These are phyloP conservation scores for Saururus chinensis DNA, from an alignment of 164 flowering plant genomes.

Conservation along the genomic window DNA sequence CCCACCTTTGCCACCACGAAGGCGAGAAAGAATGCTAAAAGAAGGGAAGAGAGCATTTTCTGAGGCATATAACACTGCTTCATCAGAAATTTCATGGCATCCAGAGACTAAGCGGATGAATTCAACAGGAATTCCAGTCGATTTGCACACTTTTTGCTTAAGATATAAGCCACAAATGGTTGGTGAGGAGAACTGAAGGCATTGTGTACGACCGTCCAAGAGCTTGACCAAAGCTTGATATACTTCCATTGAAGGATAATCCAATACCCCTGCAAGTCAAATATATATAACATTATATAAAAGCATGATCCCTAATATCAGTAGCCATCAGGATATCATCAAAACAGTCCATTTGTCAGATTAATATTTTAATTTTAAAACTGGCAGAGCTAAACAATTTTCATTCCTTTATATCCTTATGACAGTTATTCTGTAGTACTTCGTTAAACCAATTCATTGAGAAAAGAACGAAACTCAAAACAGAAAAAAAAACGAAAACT, in stretches of 20 bases:
- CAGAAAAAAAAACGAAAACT: too few relatives aligned
- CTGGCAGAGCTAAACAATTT: too few relatives aligned
- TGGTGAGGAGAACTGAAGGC: background rate
- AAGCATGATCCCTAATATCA: too few relatives aligned
- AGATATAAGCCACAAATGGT: background rate
- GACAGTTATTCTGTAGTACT: too few relatives aligned
- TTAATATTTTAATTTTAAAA: too few relatives aligned
- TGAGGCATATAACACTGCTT: slow-evolving; percentile 17
- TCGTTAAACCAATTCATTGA: too few relatives aligned
- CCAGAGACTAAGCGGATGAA: background rate
- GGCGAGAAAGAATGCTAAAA: slow-evolving; percentile 32
- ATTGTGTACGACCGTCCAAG: background rate
- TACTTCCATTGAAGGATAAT: background rate
- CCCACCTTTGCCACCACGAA: slow-evolving; percentile 91
- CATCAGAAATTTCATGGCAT: background rate
- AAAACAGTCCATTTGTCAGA: too few relatives aligned
- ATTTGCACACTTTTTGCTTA: background rate
- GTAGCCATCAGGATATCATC: too few relatives aligned
- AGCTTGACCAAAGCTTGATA: background rate
- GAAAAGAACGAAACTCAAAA: too few relatives aligned
- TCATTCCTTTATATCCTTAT: too few relatives aligned
- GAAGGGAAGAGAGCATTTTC: slow-evolving; percentile 22
- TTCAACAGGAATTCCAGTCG: background rate
- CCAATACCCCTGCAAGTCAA: background rate
- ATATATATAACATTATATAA: too few relatives aligned